phyloP scores from a whole-genome alignment of 2,329 filamentous ascomycete species.

The Sodiomyces alkalinus region DNA sequence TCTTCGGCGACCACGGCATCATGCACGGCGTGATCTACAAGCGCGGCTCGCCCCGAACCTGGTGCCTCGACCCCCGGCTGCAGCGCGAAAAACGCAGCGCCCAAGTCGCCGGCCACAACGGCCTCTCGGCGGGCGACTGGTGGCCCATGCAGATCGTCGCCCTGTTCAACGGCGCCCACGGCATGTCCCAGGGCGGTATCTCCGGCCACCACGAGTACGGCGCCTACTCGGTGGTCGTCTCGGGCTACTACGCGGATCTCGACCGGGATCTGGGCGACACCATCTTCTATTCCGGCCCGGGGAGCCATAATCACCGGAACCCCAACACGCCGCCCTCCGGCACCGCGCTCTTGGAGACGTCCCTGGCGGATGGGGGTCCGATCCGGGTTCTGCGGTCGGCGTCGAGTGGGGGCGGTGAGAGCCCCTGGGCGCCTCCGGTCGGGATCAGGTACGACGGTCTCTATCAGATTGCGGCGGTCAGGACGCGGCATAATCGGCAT shows the following conservation, averaged over 20 bases:
- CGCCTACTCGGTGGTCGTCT: conserved; percentile 39
- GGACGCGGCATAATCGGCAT: conserved; percentile 5
- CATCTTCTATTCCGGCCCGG: conserved; percentile 14
- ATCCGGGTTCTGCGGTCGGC: conserved; percentile 16
- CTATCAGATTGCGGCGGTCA: conserved; percentile 11
- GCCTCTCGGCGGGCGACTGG: conserved; percentile 26
- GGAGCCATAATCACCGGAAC: conserved; percentile 8
- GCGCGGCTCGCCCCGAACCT: not conserved
- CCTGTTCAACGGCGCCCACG: conserved; percentile 38
- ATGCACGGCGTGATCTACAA: conserved; percentile 13
- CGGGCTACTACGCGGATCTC: conserved; percentile 13
- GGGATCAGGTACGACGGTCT: conserved; percentile 22
- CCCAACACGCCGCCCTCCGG: conserved; percentile 1
- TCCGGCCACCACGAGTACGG: conserved; percentile 26
- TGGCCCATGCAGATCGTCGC: conserved; percentile 36
- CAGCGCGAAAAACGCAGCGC: conserved; percentile 3
- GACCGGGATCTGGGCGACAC: conserved; percentile 12
- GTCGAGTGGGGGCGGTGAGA: not conserved
- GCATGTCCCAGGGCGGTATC: conserved; percentile 32
- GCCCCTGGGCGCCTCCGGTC: conserved; percentile 7
- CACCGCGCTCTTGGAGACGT: conserved; percentile 11
- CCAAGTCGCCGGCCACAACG: conserved; percentile 15
- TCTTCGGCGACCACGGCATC: conserved; percentile 15
- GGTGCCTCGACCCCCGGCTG: conserved; percentile 9
- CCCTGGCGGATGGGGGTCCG: conserved; percentile 4